Evolutionary conservation across 163 green algal species (phyloP).

Genomic region (Chlamydomonas reinhardtii): DNA sequence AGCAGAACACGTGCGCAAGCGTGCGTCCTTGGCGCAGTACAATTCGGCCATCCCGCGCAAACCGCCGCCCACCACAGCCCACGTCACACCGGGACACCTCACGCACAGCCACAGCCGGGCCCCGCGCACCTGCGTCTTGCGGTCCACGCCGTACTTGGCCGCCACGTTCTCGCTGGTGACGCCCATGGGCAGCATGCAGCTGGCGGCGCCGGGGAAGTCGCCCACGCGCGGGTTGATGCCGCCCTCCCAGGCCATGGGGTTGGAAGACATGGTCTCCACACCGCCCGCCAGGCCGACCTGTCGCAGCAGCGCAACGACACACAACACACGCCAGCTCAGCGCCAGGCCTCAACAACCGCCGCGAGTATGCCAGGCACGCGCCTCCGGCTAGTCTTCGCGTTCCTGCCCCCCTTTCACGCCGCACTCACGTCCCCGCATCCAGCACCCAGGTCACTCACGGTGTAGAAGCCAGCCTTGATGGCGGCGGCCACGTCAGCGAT

Average conservation of each 20-base stretch:
- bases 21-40: too few relatives aligned
- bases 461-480: constrained; percentile 97
- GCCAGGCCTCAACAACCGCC: too few relatives aligned
- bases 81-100: too few relatives aligned
- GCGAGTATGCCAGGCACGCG: too few relatives aligned
- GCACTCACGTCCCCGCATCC: too few relatives aligned
- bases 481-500: constrained; percentile 94
- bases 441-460: constrained; percentile 61
- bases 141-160: constrained; percentile 86
- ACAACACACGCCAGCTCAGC: too few relatives aligned
- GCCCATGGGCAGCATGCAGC: constrained; percentile 97
- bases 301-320: background rate
- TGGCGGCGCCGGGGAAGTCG: constrained; percentile 65
- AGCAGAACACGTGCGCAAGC: too few relatives aligned
- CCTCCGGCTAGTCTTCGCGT: too few relatives aligned
- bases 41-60: too few relatives aligned
- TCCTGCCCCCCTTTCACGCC: too few relatives aligned
- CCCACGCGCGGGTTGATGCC: constrained; percentile 89
- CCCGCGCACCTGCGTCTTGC: constrained; percentile 59
- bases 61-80: too few relatives aligned
- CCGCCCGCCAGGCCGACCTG: constrained; percentile 68
- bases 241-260: constrained; percentile 98
- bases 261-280: constrained; percentile 96
- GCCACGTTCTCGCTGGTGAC: constrained; percentile 99
- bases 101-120: too few relatives aligned